Evolutionary conservation across 257 asterid species (phyloP).

Genomic region (Marsdenia floribunda): DNA sequence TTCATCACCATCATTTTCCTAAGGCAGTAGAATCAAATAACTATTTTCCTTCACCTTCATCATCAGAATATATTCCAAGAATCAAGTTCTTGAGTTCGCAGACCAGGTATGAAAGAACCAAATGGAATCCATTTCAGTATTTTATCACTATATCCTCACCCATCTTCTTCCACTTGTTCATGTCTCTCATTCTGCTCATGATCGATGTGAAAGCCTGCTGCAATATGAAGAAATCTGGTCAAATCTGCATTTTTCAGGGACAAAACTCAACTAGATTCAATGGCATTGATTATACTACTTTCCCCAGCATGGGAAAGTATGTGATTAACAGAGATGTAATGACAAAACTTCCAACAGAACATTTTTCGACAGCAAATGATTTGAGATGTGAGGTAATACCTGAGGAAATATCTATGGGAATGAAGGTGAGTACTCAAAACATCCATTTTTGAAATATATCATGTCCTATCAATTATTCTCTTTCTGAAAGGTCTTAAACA

Average conservation of each 20-base stretch:
- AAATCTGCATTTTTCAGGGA: slow-evolving; percentile 35
- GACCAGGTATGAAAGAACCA: slow-evolving; percentile 23
- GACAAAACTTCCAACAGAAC: slow-evolving; percentile 55
- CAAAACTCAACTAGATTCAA: too few relatives aligned
- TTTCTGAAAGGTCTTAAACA: not conserved
- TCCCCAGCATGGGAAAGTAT: slow-evolving; percentile 75
- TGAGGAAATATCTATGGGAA: slow-evolving; percentile 69
- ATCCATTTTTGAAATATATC: not conserved
- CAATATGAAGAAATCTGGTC: not conserved
- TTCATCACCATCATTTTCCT: too few relatives aligned
- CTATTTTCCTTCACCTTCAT: too few relatives aligned
- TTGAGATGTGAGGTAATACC: slow-evolving; percentile 61
- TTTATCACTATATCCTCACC: slow-evolving; percentile 9
- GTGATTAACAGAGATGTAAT: slow-evolving; percentile 58
- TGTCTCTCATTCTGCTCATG: not conserved
- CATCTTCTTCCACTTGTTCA: not conserved
- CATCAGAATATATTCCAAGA: slow-evolving; percentile 37
- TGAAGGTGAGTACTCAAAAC: slow-evolving; percentile 46
- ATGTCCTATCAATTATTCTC: not conserved
- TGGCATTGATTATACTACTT: too few relatives aligned
- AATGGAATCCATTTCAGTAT: slow-evolving; percentile 23
- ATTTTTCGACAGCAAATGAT: slow-evolving; percentile 62
- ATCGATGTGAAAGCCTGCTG: not conserved
- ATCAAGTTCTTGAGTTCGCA: slow-evolving; percentile 43
- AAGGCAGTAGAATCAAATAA: too few relatives aligned